Conservation (phyloP, 176 grass and related monocot species). For the Carex parvula region DNA sequence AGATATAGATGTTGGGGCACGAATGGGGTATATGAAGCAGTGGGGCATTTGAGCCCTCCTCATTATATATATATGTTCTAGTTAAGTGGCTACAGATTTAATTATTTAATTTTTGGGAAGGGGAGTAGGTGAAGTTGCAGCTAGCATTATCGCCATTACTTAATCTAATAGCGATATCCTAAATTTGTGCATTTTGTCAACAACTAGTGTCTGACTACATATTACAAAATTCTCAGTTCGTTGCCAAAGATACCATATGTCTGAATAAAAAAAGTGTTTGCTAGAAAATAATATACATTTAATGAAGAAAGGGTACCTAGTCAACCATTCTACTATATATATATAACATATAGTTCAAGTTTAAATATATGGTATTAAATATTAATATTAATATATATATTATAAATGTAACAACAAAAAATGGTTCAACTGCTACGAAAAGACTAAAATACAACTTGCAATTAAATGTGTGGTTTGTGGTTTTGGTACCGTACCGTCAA, state of each 20-base stretch:
- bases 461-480: not conserved
- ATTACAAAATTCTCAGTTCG: not conserved
- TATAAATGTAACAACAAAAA: not conserved
- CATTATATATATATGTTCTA: not conserved
- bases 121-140: slow-evolving; percentile 12
- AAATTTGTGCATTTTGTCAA: not conserved
- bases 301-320: no score
- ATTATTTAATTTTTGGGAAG: not conserved
- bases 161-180: slow-evolving; percentile 4
- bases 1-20: no score
- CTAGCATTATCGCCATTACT: not conserved
- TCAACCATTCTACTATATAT: no score
- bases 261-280: not conserved
- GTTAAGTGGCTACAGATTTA: not conserved
- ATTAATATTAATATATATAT: not conserved
- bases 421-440: not conserved
- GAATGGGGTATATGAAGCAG: no score
- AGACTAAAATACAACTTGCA: slow-evolving; percentile 1
- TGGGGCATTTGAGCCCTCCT: no score
- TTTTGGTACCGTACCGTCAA: not conserved
- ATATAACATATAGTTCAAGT: no score
- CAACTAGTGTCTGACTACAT: not conserved
- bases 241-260: slow-evolving; percentile 11
- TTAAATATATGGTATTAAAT: no score
- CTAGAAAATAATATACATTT: no score